Evolutionary conservation across 2,329 filamentous ascomycete genomes (phyloP).

Genomic region (Clarireedia hainanense): DNA sequence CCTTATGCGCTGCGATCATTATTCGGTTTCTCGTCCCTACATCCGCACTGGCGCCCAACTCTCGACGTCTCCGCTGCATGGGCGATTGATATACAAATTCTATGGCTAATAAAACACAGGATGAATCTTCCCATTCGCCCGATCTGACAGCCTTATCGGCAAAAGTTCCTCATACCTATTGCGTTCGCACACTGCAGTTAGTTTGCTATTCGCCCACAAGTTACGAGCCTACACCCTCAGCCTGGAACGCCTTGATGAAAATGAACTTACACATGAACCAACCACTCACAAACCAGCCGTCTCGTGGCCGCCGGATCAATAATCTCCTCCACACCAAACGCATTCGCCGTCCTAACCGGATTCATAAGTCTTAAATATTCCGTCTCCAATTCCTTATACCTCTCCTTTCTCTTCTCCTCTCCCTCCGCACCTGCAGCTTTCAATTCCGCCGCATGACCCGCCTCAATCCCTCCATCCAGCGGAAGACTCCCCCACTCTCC

Average conservation of each 20-base stretch:
- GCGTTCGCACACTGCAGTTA: not conserved
- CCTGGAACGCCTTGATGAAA: not conserved
- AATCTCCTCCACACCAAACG: slow-evolving; percentile 57
- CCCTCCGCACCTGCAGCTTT: slow-evolving; percentile 44
- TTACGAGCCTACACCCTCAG: not conserved
- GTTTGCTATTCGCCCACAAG: too few relatives aligned
- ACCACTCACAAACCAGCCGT: slow-evolving; percentile 47
- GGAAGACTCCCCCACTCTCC: slow-evolving; percentile 56
- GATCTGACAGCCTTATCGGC: slow-evolving; percentile 25
- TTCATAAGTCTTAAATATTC: slow-evolving; percentile 57
- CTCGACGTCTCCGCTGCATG: not conserved
- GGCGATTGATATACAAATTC: not conserved
- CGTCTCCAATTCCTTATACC: slow-evolving; percentile 49
- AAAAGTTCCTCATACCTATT: slow-evolving; percentile 22
- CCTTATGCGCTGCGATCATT: too few relatives aligned
- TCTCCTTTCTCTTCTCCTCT: slow-evolving; percentile 38
- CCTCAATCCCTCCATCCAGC: slow-evolving; percentile 56
- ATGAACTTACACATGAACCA: slow-evolving; percentile 39
- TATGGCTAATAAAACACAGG: slow-evolving; percentile 31
- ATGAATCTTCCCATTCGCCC: slow-evolving; percentile 34
- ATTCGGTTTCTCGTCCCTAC: too few relatives aligned
- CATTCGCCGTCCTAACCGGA: slow-evolving; percentile 54
- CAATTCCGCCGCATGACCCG: slow-evolving; percentile 52
- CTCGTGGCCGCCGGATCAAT: slow-evolving; percentile 55
- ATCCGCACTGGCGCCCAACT: too few relatives aligned